phyloP scores from a whole-genome alignment of 176 grass and related monocot species.

The Ensete glaucum region DNA sequence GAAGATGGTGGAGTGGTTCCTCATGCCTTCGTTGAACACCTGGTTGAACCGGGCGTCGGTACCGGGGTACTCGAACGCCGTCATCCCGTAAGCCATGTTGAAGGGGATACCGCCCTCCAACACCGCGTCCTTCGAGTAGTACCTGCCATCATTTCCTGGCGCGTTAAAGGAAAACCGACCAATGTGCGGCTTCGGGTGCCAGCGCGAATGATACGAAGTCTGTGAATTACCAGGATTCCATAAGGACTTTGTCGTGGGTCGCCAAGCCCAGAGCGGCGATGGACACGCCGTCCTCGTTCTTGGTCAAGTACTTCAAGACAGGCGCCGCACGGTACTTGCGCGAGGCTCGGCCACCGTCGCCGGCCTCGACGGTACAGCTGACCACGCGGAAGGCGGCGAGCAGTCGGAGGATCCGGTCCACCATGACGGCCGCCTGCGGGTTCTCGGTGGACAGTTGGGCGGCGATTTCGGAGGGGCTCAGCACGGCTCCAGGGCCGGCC shows the following conservation, averaged over 20 bases:
- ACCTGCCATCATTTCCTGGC: constrained; percentile 27
- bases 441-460: constrained; percentile 37
- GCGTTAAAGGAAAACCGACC: neutral
- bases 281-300: constrained; percentile 75
- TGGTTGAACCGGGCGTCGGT: constrained; percentile 66
- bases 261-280: constrained; percentile 67
- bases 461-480: constrained; percentile 44
- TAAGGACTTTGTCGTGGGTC: constrained; percentile 88
- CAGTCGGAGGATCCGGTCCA: constrained; percentile 24
- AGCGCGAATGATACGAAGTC: neutral
- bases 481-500: constrained; percentile 5
- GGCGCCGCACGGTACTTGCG: constrained; percentile 38
- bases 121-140: constrained; percentile 67
- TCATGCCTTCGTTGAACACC: constrained; percentile 95
- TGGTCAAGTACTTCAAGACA: constrained; percentile 71
- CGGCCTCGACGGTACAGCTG: constrained; percentile 35
- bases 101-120: constrained; percentile 76
- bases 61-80: constrained; percentile 71
- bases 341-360: constrained; percentile 29
- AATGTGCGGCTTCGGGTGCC: neutral
- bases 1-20: constrained; percentile 67
- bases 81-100: constrained; percentile 89
- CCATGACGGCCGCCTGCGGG: constrained; percentile 44
- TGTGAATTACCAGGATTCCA: constrained; percentile 64
- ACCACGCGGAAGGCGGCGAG: constrained; percentile 60